phyloP scores from a whole-genome alignment of 179 eudicot species.

The Carnegiea gigantea region DNA sequence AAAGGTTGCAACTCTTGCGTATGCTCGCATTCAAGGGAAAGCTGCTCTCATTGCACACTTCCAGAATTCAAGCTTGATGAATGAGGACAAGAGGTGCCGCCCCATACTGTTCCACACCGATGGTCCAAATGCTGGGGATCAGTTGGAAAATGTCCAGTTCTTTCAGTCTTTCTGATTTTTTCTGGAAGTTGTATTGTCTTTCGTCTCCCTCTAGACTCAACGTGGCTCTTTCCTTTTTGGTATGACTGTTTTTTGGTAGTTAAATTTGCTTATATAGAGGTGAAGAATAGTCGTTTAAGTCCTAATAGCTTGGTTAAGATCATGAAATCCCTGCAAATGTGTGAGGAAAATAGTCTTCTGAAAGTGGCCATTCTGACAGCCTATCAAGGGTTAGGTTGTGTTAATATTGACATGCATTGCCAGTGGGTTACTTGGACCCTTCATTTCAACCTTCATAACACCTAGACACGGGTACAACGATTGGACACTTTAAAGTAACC shows the following conservation, averaged over 20 bases:
- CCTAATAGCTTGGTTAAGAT: too few relatives aligned
- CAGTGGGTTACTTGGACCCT: not conserved
- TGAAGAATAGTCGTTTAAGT: too few relatives aligned
- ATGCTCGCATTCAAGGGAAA: slow-evolving; percentile 77
- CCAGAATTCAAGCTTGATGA: slow-evolving; percentile 79
- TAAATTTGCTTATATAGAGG: not conserved
- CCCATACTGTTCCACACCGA: slow-evolving; percentile 69
- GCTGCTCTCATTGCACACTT: slow-evolving; percentile 69
- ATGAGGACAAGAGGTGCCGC: slow-evolving; percentile 74
- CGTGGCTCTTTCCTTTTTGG: not conserved
- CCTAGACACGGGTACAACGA: too few relatives aligned
- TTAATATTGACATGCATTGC: not conserved
- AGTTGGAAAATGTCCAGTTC: slow-evolving; percentile 21
- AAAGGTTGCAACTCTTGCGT: slow-evolving; percentile 70
- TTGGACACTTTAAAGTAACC: too few relatives aligned
- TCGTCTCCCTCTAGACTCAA: too few relatives aligned
- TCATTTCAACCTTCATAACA: too few relatives aligned
- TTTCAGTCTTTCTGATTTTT: not conserved
- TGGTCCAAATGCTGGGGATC: slow-evolving; percentile 83
- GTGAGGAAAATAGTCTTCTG: too few relatives aligned
- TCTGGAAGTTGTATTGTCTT: not conserved
- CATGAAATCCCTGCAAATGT: too few relatives aligned
- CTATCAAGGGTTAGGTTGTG: not conserved
- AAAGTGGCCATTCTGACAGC: too few relatives aligned
- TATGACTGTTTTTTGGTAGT: too few relatives aligned